Percentiles rank a stretch among this genome's conserved stretches.
Conservation (phyloP, 2,329 filamentous ascomycete species). For the Diaporthe ampelina region DNA sequence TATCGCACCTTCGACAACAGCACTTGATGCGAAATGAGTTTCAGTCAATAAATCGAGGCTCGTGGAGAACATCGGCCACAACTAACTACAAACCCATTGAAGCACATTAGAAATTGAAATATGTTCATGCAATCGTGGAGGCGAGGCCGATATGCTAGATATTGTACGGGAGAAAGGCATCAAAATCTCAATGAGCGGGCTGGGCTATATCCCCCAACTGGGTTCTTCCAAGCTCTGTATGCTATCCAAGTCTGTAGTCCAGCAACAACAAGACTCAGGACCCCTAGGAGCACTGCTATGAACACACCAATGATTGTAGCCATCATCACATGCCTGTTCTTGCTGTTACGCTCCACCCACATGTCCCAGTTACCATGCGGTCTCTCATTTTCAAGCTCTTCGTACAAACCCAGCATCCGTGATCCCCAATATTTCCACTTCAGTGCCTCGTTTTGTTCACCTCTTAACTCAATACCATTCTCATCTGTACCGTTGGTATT, state of each 20-base stretch:
- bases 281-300: background rate
- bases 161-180: background rate
- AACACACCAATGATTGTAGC: background rate
- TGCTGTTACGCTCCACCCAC: constrained; percentile 15
- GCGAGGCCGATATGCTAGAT: background rate
- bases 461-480: background rate
- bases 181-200: background rate
- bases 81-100: background rate
- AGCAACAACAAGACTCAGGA: background rate
- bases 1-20: background rate
- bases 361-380: background rate
- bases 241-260: constrained; percentile 12
- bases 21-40: background rate
- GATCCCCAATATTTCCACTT: constrained; percentile 5
- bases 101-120: background rate
- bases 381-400: constrained; percentile 12
- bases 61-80: background rate
- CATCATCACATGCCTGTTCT: constrained; percentile 4
- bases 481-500: constrained; percentile 6
- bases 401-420: background rate
- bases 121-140: background rate
- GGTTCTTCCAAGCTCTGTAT: constrained; percentile 1
- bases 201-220: background rate
- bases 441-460: background rate
- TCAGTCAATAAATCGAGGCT: background rate